These are phyloP conservation scores for Castanea mollissima DNA, from an alignment of 306 rosid species.

Conservation along the genomic window DNA sequence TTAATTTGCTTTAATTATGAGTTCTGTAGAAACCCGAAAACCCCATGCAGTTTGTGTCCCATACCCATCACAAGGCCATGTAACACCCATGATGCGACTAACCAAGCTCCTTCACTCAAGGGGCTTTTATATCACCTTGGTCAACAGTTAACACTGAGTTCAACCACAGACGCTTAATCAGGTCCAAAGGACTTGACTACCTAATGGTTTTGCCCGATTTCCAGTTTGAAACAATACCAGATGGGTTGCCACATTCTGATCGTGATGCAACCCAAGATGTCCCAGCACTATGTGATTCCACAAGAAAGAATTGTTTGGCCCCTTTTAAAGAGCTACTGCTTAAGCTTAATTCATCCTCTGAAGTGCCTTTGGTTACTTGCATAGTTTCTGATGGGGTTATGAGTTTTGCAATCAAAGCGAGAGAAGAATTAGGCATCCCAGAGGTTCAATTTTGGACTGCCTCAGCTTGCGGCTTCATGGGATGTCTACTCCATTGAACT, in stretches of 20 bases:
- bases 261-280: constrained; percentile 24
- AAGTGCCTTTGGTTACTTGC: constrained; percentile 23
- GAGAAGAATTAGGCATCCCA: constrained; percentile 17
- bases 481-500: constrained; percentile 11
- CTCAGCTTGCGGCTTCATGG: constrained; percentile 35
- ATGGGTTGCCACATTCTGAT: constrained; percentile 22
- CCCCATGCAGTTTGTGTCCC: constrained; percentile 38
- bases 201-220: constrained; percentile 9
- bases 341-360: constrained; percentile 5
- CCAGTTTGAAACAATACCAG: constrained; percentile 29
- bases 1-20: neutral
- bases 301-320: constrained; percentile 11
- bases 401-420: constrained; percentile 22
- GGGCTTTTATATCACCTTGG: constrained; percentile 22
- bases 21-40: neutral
- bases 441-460: constrained; percentile 33
- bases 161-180: constrained; percentile 13
- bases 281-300: constrained; percentile 11
- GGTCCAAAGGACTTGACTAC: constrained; percentile 13
- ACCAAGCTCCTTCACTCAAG: constrained; percentile 18
- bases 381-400: constrained; percentile 16
- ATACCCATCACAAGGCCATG: constrained; percentile 31
- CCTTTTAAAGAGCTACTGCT: constrained; percentile 26
- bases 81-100: constrained; percentile 23
- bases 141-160: constrained; percentile 27